Evolutionary conservation across 176 grass and related monocot genomes (phyloP), one percentile per base, ranked within the genome.

Genomic region (Urochloa ruziziensis): DNA sequence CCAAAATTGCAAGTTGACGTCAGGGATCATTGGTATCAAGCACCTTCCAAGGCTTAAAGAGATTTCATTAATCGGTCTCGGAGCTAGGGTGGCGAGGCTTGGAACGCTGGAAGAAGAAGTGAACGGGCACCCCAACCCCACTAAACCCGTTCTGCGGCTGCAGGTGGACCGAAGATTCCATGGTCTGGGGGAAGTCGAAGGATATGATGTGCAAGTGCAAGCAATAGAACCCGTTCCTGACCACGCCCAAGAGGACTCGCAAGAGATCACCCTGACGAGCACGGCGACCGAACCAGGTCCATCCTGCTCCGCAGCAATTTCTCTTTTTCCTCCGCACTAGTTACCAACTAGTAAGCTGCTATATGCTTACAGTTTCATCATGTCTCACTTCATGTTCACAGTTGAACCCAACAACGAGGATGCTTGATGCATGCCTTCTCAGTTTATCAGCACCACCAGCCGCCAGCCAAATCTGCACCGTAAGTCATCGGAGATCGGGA

Each of bases 101-200:
- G 4, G 35, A 1, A 40, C 9, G 35, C 64, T 67, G 19, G 1
- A 80, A 80, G 21, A 70, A n/a, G 67, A 70, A 27, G 40, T 71
- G 24, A 47, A 43, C 23, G 11, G 0, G 1, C 36, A 69, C 66
- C 11, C 3, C 36, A 42, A 42, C 42, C 10, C n/a, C n/a, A n/a
- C n/a, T n/a, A n/a, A 42, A 13, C 66, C 66, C 1, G 36, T 69
- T 4, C 11, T 69, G 23, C 66, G 21, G 8, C 21, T 69, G 65
- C 0, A 0, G 17, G 0, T 0, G 18, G 36, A 44, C 25, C 24
- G 9, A 11, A 33, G 9, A 0, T 0, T 15, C n/a, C 23, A 25
- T 46, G 67, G 28, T 37, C 67, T 46, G 1, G 12, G 23, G 9
- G n/a, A 17, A 25, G 11, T 70, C 6, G 5, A 28, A 25, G 6